A percentile compares a stretch with the other conserved stretches of the same genome.
phyloP scores from a whole-genome alignment of 306 rosid genomes.

The Arachis stenosperma region DNA sequence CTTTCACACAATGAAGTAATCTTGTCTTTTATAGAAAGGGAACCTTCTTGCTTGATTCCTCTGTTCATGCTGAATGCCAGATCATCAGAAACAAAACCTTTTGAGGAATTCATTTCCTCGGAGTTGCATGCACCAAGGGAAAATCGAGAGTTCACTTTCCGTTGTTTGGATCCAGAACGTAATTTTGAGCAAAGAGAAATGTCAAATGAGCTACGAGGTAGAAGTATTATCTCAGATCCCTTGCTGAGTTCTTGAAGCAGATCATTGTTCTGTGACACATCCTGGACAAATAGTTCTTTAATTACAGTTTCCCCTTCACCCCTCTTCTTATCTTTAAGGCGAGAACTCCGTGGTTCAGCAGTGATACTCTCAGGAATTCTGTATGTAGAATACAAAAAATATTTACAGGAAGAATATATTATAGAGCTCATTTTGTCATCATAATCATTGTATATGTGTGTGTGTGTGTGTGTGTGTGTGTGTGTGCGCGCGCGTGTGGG shows the following conservation, averaged over 20 bases:
- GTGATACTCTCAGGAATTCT: constrained; percentile 63
- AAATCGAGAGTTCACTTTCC: constrained; percentile 54
- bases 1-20: constrained; percentile 55
- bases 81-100: constrained; percentile 72
- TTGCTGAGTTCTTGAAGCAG: constrained; percentile 80
- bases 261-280: constrained; percentile 71
- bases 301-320: constrained; percentile 93
- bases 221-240: constrained; percentile 78
- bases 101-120: constrained; percentile 59
- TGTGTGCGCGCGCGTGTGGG: neutral
- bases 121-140: constrained; percentile 55
- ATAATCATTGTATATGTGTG: constrained; percentile 6
- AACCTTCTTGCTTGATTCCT: constrained; percentile 56
- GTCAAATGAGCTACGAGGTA: constrained; percentile 83
- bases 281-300: constrained; percentile 84
- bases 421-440: constrained; percentile 21
- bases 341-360: constrained; percentile 89
- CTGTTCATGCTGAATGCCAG: constrained; percentile 54
- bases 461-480: neutral
- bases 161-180: constrained; percentile 69
- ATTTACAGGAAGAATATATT: constrained; percentile 29
- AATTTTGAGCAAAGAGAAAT: constrained; percentile 77
- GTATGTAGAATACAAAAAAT: constrained; percentile 41
- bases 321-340: constrained; percentile 88
- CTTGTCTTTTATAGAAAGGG: constrained; percentile 60